A percentile compares a stretch with the other conserved stretches of the same genome.
Evolutionary conservation across 1,284 basidiomycete species (phyloP).

Genomic region (Wallemia hederae): DNA sequence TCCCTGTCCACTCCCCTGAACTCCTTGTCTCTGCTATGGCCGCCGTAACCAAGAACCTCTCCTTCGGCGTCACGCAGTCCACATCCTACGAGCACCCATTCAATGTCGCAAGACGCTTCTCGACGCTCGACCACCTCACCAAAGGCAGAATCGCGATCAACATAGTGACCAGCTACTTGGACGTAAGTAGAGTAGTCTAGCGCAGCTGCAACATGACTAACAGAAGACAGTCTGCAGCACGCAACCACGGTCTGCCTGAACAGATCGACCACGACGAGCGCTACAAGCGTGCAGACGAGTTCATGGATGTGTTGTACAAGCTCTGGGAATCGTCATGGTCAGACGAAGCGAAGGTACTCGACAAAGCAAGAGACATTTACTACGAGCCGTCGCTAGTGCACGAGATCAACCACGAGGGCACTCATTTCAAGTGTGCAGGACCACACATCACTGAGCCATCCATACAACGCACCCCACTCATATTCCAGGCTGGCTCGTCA

Average conservation of each 20-base stretch:
- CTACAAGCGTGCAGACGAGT: conserved; percentile 8
- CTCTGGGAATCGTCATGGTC: conserved; percentile 17
- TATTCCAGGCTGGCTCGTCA: conserved; percentile 15
- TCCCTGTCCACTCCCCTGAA: neutral
- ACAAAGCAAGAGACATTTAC: conserved; percentile 9
- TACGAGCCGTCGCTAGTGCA: conserved; percentile 12
- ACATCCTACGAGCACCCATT: conserved; percentile 13
- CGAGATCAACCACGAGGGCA: conserved; percentile 14
- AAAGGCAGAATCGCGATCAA: conserved; percentile 17
- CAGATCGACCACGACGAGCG: conserved; percentile 10
- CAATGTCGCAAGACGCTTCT: conserved; percentile 14
- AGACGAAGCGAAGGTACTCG: conserved; percentile 13
- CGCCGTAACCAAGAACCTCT: neutral
- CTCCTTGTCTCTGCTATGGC: neutral
- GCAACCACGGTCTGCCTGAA: conserved; percentile 10
- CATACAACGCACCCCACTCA: conserved; percentile 13
- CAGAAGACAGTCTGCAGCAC: conserved; percentile 13
- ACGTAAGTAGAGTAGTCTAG: too few relatives aligned
- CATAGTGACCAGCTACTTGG: conserved; percentile 15
- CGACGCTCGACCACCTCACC: conserved; percentile 16
- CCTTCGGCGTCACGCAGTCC: conserved; percentile 6
- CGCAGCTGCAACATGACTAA: too few relatives aligned
- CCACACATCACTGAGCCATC: conserved; percentile 15
- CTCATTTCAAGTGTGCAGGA: conserved; percentile 13
- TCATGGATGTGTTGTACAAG: conserved; percentile 13